Evolutionary conservation across 148 eudicot species (phyloP).

Genomic region (Limonium bicolor): DNA sequence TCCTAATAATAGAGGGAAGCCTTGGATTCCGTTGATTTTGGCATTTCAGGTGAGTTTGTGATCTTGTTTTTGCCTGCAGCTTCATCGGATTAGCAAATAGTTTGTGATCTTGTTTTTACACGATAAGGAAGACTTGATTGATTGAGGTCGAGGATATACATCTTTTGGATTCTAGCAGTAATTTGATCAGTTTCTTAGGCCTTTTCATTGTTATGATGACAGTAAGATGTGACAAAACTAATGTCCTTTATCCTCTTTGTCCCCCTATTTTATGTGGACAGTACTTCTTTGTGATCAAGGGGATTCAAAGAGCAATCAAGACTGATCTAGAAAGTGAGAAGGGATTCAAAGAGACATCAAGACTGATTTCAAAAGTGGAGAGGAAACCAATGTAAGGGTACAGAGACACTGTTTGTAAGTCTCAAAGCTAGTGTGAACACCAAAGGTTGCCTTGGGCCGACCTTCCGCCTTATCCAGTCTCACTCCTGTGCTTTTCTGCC

Average conservation of each 20-base stretch:
- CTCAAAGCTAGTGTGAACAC: too few species aligned
- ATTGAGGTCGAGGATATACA: not conserved
- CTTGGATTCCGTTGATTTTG: slow-evolving; percentile 51
- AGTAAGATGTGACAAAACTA: too few species aligned
- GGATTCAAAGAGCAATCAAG: slow-evolving; percentile 25
- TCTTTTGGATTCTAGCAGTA: slow-evolving; percentile 1
- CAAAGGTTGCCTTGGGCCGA: too few species aligned
- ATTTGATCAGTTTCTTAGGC: not conserved
- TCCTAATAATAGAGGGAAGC: slow-evolving; percentile 62
- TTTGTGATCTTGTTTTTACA: too few species aligned
- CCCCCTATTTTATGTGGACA: slow-evolving; percentile 5
- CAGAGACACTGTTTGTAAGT: too few species aligned
- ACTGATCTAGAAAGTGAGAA: slow-evolving; percentile 39
- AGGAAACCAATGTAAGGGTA: too few species aligned
- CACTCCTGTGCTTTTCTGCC: too few species aligned
- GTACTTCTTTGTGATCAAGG: slow-evolving; percentile 49
- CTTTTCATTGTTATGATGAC: not conserved
- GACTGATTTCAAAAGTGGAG: too few species aligned
- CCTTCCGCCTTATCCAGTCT: too few species aligned
- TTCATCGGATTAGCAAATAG: not conserved
- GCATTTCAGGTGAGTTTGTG: slow-evolving; percentile 62
- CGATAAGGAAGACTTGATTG: not conserved
- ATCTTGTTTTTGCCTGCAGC: too few species aligned
- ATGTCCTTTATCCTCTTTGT: not conserved
- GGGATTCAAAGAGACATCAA: too few species aligned